Evolutionary conservation across 1,284 basidiomycete genomes (phyloP).

Genomic region (Irpex lacteus): DNA sequence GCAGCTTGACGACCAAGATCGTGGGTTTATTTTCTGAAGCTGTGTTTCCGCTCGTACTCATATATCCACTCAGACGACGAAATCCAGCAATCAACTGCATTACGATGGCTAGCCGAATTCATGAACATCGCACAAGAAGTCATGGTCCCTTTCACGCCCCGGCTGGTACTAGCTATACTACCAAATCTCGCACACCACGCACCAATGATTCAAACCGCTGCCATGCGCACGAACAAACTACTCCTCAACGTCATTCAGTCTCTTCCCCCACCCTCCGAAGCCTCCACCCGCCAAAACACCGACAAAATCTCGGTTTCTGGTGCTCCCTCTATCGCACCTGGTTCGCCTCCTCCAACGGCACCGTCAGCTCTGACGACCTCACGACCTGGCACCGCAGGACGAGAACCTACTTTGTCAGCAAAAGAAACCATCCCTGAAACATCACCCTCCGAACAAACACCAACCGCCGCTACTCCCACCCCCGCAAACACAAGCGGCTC

Average conservation of each 20-base stretch:
- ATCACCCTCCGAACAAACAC: conserved; percentile 20
- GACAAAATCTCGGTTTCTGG: conserved; percentile 27
- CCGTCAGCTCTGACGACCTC: conserved; percentile 35
- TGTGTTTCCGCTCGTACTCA: neutral
- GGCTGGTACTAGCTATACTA: conserved; percentile 88
- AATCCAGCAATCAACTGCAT: conserved; percentile 84
- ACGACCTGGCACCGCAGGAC: conserved; percentile 41
- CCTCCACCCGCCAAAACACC: conserved; percentile 36
- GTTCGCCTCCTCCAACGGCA: conserved; percentile 51
- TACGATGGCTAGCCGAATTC: conserved; percentile 93
- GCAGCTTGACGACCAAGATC: conserved; percentile 76
- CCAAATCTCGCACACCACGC: conserved; percentile 94
- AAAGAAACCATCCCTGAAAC: conserved; percentile 32
- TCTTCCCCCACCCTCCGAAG: conserved; percentile 70
- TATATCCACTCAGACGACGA: conserved; percentile 66
- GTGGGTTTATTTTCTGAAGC: conserved; percentile 44
- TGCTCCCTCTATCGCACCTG: conserved; percentile 33
- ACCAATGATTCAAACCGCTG: conserved; percentile 85
- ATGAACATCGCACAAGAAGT: conserved; percentile 86
- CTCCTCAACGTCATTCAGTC: conserved; percentile 85
- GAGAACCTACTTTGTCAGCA: conserved; percentile 14
- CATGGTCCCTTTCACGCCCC: conserved; percentile 92
- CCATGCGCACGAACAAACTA: conserved; percentile 83
- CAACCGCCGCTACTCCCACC: conserved; percentile 8
- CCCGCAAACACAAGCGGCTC: conserved; percentile 20